Evolutionary conservation across 257 asterid species (phyloP).

Genomic region (Rehmannia glutinosa): DNA sequence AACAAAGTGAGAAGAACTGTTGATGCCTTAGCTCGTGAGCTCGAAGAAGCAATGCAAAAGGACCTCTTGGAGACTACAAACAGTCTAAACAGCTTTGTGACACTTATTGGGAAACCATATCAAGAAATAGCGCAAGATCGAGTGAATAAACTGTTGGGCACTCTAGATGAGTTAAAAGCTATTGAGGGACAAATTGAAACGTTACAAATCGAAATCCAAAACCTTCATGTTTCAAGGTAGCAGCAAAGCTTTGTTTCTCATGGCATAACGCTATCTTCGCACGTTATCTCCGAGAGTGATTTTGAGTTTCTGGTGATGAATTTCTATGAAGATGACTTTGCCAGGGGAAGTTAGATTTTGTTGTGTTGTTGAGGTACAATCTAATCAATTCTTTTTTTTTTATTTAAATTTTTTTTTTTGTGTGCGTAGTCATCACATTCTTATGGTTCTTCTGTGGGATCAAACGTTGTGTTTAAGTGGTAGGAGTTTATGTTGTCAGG

Average conservation of each 20-base stretch:
- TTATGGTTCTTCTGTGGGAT: neutral
- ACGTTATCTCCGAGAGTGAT: neutral
- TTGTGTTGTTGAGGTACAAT: no score
- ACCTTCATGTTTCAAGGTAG: slow-evolving; percentile 57
- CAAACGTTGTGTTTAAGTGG: no score
- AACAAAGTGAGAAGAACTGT: slow-evolving; percentile 75
- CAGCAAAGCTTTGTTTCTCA: neutral
- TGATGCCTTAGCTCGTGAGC: slow-evolving; percentile 76
- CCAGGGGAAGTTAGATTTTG: no score
- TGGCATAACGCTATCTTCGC: neutral
- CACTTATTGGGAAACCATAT: slow-evolving; percentile 56
- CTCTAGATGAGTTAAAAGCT: slow-evolving; percentile 50
- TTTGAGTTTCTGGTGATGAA: no score
- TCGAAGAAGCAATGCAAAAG: slow-evolving; percentile 81
- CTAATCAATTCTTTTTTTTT: neutral
- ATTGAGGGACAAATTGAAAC: slow-evolving; percentile 46
- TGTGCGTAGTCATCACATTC: neutral
- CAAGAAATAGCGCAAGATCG: slow-evolving; percentile 53
- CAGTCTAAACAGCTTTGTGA: slow-evolving; percentile 47
- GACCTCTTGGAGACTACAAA: slow-evolving; percentile 58
- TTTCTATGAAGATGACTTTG: no score
- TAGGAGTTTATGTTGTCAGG: no score
- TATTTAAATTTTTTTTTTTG: neutral
- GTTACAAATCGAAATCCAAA: slow-evolving; percentile 69
- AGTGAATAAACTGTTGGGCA: slow-evolving; percentile 44